phyloP scores from a whole-genome alignment of 1,139 yeast genomes.

The Yamadazyma membranifaciens region DNA sequence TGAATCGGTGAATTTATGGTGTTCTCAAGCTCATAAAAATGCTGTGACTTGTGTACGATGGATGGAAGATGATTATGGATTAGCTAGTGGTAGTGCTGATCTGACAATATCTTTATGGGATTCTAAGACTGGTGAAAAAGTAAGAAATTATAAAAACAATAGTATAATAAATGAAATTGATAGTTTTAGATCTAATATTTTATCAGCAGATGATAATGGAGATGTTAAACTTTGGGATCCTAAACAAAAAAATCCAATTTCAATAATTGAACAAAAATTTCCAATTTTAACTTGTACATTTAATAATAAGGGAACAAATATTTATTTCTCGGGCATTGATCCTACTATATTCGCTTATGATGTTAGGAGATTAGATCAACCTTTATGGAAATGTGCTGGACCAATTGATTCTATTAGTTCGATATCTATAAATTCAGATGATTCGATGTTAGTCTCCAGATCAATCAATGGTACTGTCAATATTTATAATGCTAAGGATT shows the following conservation, averaged over 20 bases:
- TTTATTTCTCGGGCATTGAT: slow-evolving; percentile 68
- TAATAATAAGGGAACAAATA: slow-evolving; percentile 32
- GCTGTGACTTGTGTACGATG: slow-evolving; percentile 53
- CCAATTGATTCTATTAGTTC: slow-evolving; percentile 56
- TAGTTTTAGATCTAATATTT: slow-evolving; percentile 29
- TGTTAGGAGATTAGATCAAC: slow-evolving; percentile 33
- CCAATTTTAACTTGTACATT: slow-evolving; percentile 59
- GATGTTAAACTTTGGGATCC: slow-evolving; percentile 60
- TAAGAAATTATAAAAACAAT: slow-evolving; percentile 42
- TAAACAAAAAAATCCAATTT: slow-evolving; percentile 45
- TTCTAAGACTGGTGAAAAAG: slow-evolving; percentile 50
- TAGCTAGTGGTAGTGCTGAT: slow-evolving; percentile 54
- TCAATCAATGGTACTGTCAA: slow-evolving; percentile 58
- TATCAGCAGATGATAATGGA: slow-evolving; percentile 71
- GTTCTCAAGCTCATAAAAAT: slow-evolving; percentile 45
- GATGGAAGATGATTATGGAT: slow-evolving; percentile 32
- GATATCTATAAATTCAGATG: slow-evolving; percentile 48
- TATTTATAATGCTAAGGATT: slow-evolving; percentile 53
- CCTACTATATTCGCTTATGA: slow-evolving; percentile 62
- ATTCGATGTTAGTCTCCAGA: slow-evolving; percentile 51
- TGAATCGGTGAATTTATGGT: slow-evolving; percentile 35
- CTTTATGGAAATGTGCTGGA: slow-evolving; percentile 46
- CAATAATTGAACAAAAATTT: slow-evolving; percentile 41
- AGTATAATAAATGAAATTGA: slow-evolving; percentile 50
- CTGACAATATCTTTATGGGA: slow-evolving; percentile 55